Evolutionary conservation across 495 filamentous ascomycete genomes (phyloP).

Genomic region (Talaromyces trachyspermus): DNA sequence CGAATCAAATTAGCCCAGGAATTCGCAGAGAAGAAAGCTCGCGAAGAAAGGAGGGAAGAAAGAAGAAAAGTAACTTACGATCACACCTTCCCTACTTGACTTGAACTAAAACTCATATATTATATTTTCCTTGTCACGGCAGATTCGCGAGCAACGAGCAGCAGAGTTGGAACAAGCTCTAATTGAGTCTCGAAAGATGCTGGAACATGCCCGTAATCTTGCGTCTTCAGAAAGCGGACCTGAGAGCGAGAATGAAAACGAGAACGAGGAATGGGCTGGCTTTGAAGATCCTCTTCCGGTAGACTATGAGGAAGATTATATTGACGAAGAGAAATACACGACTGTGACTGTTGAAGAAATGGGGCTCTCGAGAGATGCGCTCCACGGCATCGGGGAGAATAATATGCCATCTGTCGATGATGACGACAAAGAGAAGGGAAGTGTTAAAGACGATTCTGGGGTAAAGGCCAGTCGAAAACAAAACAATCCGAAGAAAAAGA

Average conservation of each 20-base stretch:
- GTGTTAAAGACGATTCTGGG: constrained; percentile 16
- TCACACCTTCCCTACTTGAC: constrained; percentile 1
- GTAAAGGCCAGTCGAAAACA: constrained; percentile 44
- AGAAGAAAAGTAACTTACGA: constrained; percentile 56
- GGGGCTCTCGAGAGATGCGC: constrained; percentile 63
- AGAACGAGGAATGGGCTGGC: constrained; percentile 56
- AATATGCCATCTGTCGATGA: constrained; percentile 15
- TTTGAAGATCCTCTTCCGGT: constrained; percentile 51
- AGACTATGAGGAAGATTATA: constrained; percentile 85
- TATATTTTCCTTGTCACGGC: constrained; percentile 4
- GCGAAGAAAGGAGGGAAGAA: constrained; percentile 62
- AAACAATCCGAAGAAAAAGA: constrained; percentile 62
- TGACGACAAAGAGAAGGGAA: constrained; percentile 18
- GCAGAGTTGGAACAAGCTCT: constrained; percentile 74
- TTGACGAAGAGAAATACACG: constrained; percentile 92
- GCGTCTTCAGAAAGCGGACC: constrained; percentile 10
- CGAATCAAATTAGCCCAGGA: constrained; percentile 78
- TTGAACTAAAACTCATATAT: constrained; percentile 6
- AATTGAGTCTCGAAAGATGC: constrained; percentile 56
- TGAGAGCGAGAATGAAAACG: constrained; percentile 25
- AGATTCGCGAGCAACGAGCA: constrained; percentile 76
- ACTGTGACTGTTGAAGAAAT: constrained; percentile 93
- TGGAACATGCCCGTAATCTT: constrained; percentile 45
- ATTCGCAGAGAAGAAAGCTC: constrained; percentile 60
- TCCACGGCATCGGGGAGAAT: constrained; percentile 44